These are phyloP conservation scores for Talaromyces marneffei DNA, from an alignment of 2,329 filamentous ascomycete species.

Conservation along the genomic window DNA sequence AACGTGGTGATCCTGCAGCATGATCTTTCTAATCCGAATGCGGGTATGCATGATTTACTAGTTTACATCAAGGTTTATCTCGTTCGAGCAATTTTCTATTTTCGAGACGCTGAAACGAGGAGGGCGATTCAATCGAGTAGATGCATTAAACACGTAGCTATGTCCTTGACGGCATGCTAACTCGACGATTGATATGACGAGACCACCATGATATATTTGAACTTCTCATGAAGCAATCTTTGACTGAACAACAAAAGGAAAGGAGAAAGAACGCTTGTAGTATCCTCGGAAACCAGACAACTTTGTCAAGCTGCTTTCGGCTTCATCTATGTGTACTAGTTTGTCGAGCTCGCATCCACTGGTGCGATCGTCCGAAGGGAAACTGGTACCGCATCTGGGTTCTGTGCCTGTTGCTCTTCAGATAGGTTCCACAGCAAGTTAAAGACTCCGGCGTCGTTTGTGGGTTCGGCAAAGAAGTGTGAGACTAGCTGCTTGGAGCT, in stretches of 20 bases:
- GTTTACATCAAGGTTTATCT: background rate
- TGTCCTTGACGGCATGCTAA: background rate
- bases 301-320: background rate
- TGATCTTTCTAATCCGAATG: background rate
- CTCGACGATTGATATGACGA: background rate
- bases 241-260: background rate
- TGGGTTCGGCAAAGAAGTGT: conserved; percentile 3
- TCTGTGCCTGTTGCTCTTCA: background rate
- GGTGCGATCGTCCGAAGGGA: background rate
- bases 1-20: background rate
- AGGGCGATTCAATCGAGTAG: background rate
- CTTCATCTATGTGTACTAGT: background rate
- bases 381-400: background rate
- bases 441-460: background rate
- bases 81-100: background rate
- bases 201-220: background rate
- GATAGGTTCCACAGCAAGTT: conserved; percentile 1
- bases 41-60: background rate
- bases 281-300: background rate
- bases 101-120: background rate
- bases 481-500: background rate
- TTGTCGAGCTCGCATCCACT: background rate
- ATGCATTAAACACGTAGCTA: background rate
- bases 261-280: background rate
- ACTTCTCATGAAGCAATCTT: background rate